A percentile compares a stretch with the other conserved stretches of the same genome.
phyloP scores from a whole-genome alignment of 352 stramenopile species.

The Phytopythium delawarense region DNA sequence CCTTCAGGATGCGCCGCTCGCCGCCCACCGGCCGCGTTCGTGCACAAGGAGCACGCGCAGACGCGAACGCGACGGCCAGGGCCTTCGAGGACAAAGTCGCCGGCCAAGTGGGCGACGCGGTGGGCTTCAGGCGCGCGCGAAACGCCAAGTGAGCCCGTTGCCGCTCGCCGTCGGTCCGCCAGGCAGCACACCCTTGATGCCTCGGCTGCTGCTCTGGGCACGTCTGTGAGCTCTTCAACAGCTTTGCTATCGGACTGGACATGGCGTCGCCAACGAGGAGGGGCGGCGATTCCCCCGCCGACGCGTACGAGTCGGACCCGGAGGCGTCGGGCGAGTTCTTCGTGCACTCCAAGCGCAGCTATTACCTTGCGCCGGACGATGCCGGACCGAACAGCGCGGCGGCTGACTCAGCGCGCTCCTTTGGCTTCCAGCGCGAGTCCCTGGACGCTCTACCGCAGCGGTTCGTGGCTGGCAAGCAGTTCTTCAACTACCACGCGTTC shows the following conservation, averaged over 20 bases:
- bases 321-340: conserved; percentile 4
- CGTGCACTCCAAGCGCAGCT: conserved; percentile 5
- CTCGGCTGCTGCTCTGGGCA: background rate
- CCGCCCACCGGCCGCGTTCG: background rate
- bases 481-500: conserved; percentile 47
- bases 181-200: background rate
- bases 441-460: conserved; percentile 7
- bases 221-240: background rate
- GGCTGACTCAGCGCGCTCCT: background rate
- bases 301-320: conserved; percentile 2
- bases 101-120: background rate
- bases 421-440: conserved; percentile 1
- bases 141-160: background rate
- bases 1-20: background rate
- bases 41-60: background rate
- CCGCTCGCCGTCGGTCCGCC: background rate
- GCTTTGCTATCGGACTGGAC: background rate
- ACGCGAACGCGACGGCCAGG: background rate
- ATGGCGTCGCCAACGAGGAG: conserved; percentile 1
- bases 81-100: background rate
- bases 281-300: conserved; percentile 3
- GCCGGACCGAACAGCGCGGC: too few relatives aligned
- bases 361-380: background rate
- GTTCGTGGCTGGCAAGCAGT: conserved; percentile 26
- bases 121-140: background rate